Evolutionary conservation across 805 yeast species (phyloP), one percentile per base, ranked within the genome.

Genomic region (Lipomyces japonicus): DNA sequence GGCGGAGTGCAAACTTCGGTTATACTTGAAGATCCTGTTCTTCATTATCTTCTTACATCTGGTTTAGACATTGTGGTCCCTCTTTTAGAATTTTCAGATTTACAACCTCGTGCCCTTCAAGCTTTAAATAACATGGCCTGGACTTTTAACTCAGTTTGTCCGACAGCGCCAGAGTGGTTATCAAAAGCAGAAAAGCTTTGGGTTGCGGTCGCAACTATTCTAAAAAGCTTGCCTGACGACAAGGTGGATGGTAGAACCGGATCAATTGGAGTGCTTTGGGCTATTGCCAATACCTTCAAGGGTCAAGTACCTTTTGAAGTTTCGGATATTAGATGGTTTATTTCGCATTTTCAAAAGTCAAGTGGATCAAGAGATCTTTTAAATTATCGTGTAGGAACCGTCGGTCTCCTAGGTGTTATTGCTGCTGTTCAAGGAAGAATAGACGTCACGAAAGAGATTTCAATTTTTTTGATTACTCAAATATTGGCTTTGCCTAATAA

Each of bases 91-190:
- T 73, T 68, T 53, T 68, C 72, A n/a, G 72, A 75, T 39, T 75
- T 82, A 52, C 68, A 75, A 24, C 71, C 78, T 24, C 79, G 84
- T 57, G 73, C 80, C 4, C 68, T 86, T 42, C 74, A 79, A 12
- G 81, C 86, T 6, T 73, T 88, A 64, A 88, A 86, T 67, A 90
- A 90, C 62, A 64, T 84, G 46, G 65, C 78, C 36, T 82, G 90
- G 89, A 68, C 82, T 25, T 62, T 76, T 50, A 61, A 68, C 32
- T 62, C 73, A 3, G 46, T 61, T 39, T 65, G 68, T 32, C 45
- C 61, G 14, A 61, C 65, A 42, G 72, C 75, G 1, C 65, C 65
- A 3, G 63, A 58, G 37, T 78, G 82, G 81, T 44, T 39, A 6
- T 38, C 28, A 2, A 46, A 49, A 4, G 66, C 72, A 16, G 57